Evolutionary conservation across 352 stramenopile species (phyloP).

Genomic region (Saprolegnia parasitica): DNA sequence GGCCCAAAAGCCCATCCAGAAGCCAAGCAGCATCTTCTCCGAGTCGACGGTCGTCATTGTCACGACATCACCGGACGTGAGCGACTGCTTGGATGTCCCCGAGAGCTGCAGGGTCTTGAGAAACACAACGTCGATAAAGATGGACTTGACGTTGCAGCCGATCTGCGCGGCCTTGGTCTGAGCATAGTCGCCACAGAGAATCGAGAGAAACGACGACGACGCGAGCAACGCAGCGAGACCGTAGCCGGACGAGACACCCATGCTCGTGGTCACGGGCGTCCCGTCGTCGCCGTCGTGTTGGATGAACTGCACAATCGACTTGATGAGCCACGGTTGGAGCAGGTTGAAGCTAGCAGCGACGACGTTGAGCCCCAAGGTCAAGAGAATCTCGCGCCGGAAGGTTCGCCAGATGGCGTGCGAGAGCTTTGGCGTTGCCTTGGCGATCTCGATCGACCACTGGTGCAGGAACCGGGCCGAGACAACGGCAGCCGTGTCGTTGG

Average conservation of each 20-base stretch:
- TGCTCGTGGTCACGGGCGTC: constrained; percentile 29
- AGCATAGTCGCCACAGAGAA: constrained; percentile 43
- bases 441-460: constrained; percentile 34
- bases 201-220: constrained; percentile 37
- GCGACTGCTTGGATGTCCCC: constrained; percentile 40
- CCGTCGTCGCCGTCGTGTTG: constrained; percentile 9
- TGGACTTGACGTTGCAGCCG: constrained; percentile 47
- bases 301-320: constrained; percentile 46
- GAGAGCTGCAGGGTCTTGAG: constrained; percentile 51
- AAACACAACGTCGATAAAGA: constrained; percentile 58
- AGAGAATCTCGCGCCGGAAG: constrained; percentile 40
- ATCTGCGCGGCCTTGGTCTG: constrained; percentile 45
- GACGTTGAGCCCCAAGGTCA: constrained; percentile 36
- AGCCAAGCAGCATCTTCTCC: constrained; percentile 50
- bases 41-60: constrained; percentile 54
- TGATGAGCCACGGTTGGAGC: constrained; percentile 52
- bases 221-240: constrained; percentile 39
- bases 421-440: constrained; percentile 34
- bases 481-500: constrained; percentile 38
- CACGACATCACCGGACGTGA: constrained; percentile 51
- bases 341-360: constrained; percentile 37
- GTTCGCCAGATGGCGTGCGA: constrained; percentile 43
- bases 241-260: constrained; percentile 50
- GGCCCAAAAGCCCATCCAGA: constrained; percentile 43
- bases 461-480: constrained; percentile 42